phyloP scores from a whole-genome alignment of 2,329 filamentous ascomycete species.

The Blastomyces silverae region DNA sequence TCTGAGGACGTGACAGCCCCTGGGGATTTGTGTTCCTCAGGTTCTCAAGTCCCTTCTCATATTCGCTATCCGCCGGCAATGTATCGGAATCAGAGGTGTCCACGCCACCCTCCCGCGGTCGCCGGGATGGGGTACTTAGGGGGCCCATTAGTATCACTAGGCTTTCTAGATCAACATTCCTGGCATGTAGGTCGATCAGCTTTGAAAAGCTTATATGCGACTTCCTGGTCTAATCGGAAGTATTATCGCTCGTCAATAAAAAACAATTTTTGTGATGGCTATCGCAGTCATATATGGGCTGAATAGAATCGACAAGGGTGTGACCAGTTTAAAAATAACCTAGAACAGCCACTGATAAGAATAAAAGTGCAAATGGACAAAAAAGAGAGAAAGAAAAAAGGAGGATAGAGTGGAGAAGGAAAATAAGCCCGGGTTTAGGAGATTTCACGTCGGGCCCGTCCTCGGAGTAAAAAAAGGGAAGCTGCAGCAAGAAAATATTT shows the following conservation, averaged over 20 bases:
- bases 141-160: background rate
- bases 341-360: background rate
- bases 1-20: conserved; percentile 30
- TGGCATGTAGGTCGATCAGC: background rate
- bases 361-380: background rate
- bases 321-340: background rate
- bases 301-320: background rate
- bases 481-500: too few species aligned
- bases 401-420: too few species aligned
- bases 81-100: conserved; percentile 29
- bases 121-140: background rate
- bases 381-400: background rate
- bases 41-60: conserved; percentile 30
- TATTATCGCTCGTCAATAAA: background rate
- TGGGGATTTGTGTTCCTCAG: conserved; percentile 30
- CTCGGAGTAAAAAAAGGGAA: too few species aligned
- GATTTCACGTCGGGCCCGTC: too few species aligned
- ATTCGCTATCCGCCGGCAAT: conserved; percentile 22
- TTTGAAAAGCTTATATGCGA: background rate
- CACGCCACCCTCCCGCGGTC: background rate
- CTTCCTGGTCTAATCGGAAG: background rate
- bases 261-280: background rate
- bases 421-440: too few species aligned
- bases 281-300: background rate
- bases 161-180: background rate